Evolutionary conservation across 768 basidiomycete species (phyloP).

Genomic region (Coprinopsis strossmayeri): DNA sequence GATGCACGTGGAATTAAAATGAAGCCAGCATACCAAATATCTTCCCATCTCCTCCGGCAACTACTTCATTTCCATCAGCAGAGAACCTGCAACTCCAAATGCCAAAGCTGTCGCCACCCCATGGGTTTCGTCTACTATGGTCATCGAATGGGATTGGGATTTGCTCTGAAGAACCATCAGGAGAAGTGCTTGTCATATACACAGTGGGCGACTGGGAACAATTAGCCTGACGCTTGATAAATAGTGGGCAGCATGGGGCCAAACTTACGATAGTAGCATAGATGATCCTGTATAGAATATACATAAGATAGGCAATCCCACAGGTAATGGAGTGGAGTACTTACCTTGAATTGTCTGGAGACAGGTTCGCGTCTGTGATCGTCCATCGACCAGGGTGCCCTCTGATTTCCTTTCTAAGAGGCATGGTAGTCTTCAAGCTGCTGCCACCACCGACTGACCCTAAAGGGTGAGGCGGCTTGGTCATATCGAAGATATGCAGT

Average conservation of each 20-base stretch:
- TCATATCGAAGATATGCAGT: constrained; percentile 82
- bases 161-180: constrained; percentile 55
- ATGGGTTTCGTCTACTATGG: constrained; percentile 19
- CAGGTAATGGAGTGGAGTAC: constrained; percentile 6
- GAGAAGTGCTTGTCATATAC: constrained; percentile 62
- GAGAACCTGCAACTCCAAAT: constrained; percentile 97
- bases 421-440: constrained; percentile 36
- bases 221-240: no score
- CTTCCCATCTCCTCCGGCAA: constrained; percentile 85
- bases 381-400: constrained; percentile 84
- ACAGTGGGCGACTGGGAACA: constrained; percentile 67
- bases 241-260: no score
- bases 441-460: constrained; percentile 18
- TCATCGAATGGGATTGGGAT: constrained; percentile 57
- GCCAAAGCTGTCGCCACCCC: constrained; percentile 54
- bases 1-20: neutral
- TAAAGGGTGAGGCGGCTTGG: constrained; percentile 32
- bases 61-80: constrained; percentile 90
- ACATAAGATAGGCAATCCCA: neutral
- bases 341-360: constrained; percentile 81
- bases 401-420: constrained; percentile 56
- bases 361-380: constrained; percentile 90
- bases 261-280: constrained; percentile 80
- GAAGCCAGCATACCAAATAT: constrained; percentile 47
- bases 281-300: constrained; percentile 58